phyloP scores from a whole-genome alignment of 2,329 filamentous ascomycete genomes.

The Sarocladium strictum region DNA sequence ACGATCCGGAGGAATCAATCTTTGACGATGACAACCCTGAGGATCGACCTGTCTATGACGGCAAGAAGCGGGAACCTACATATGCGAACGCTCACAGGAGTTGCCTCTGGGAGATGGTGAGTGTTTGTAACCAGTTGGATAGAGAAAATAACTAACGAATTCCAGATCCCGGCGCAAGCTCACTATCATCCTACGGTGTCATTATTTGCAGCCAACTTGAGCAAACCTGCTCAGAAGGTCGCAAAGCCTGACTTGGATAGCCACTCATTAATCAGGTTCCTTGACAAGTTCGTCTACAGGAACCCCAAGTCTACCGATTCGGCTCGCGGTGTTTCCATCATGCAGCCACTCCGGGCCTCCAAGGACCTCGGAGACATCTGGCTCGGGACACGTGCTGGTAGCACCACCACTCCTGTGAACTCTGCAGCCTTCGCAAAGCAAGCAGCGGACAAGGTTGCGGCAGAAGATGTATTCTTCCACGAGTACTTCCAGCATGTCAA shows the following conservation, averaged over 20 bases:
- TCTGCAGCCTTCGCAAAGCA: slow-evolving; percentile 86
- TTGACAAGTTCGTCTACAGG: slow-evolving; percentile 97
- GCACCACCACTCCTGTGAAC: slow-evolving; percentile 55
- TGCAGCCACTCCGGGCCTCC: slow-evolving; percentile 72
- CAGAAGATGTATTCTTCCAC: slow-evolving; percentile 97
- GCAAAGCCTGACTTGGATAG: slow-evolving; percentile 86
- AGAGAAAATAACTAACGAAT: slow-evolving; percentile 18
- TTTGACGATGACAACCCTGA: slow-evolving; percentile 58
- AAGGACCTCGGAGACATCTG: slow-evolving; percentile 50
- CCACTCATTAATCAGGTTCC: slow-evolving; percentile 89
- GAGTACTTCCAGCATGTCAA: slow-evolving; percentile 81
- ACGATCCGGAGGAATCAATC: slow-evolving; percentile 67
- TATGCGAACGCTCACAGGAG: slow-evolving; percentile 89
- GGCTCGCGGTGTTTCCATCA: slow-evolving; percentile 79
- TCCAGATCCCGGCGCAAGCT: slow-evolving; percentile 32
- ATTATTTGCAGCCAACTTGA: slow-evolving; percentile 69
- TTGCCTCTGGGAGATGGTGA: slow-evolving; percentile 86
- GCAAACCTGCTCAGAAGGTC: slow-evolving; percentile 64
- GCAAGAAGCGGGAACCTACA: slow-evolving; percentile 84
- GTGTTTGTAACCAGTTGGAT: slow-evolving; percentile 24
- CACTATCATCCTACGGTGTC: slow-evolving; percentile 94
- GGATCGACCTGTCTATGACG: slow-evolving; percentile 59
- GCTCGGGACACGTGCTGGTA: slow-evolving; percentile 44
- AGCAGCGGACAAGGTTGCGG: slow-evolving; percentile 79
- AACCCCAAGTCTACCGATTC: slow-evolving; percentile 70